Evolutionary conservation across 768 basidiomycete genomes (phyloP).

Genomic region (Suillus ampliporus): DNA sequence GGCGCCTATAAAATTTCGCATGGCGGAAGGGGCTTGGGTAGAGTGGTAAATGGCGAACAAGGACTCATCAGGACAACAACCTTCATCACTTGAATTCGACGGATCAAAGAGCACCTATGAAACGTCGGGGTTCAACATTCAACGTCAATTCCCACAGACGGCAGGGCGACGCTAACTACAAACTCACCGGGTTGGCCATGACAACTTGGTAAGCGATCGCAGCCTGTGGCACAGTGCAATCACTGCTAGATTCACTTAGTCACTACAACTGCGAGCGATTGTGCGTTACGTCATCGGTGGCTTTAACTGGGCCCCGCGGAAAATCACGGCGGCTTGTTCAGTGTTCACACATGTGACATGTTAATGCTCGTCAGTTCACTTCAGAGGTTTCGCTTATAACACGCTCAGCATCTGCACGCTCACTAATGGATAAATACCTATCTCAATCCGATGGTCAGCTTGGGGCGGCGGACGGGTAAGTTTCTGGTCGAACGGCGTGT

Average conservation of each 20-base stretch:
- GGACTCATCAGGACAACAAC: not conserved
- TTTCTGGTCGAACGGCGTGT: not conserved
- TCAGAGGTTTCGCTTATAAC: too few species aligned
- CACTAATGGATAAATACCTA: not conserved
- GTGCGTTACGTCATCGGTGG: too few species aligned
- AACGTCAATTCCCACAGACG: not conserved
- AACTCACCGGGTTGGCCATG: not conserved
- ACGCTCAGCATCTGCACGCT: not conserved
- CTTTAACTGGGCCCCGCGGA: too few species aligned
- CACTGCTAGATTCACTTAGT: too few species aligned
- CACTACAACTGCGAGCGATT: too few species aligned
- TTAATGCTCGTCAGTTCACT: not conserved
- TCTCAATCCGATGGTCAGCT: not conserved
- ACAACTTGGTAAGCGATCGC: not conserved
- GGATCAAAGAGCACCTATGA: not conserved
- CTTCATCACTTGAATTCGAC: not conserved
- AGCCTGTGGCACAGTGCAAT: too few species aligned
- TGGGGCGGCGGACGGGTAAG: not conserved
- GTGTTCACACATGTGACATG: not conserved
- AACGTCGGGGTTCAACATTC: not conserved
- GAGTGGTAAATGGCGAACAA: slow-evolving; percentile 2
- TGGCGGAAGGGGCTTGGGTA: not conserved
- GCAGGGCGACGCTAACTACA: not conserved
- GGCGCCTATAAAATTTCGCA: not conserved
- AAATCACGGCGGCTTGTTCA: too few species aligned